Evolutionary conservation across 164 flowering plant species (phyloP).

Genomic region (Umbilicus rupestris): DNA sequence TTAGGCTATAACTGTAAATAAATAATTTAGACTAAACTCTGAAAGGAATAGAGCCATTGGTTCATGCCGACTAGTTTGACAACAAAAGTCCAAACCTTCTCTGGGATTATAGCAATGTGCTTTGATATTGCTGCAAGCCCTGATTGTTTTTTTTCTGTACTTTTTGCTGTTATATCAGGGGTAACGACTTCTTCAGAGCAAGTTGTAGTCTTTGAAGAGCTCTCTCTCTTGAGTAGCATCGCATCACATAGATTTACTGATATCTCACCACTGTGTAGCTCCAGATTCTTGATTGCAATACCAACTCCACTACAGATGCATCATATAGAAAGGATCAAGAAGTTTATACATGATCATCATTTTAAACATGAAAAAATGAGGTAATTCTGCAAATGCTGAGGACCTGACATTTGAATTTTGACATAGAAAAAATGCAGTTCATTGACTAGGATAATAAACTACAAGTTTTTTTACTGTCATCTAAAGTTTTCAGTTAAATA

Average conservation of each 20-base stretch:
- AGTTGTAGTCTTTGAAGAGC: slow-evolving; percentile 24
- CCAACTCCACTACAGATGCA: slow-evolving; percentile 62
- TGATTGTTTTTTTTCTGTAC: slow-evolving; percentile 30
- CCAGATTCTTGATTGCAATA: slow-evolving; percentile 53
- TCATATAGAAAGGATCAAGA: slow-evolving; percentile 12
- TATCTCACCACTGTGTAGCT: slow-evolving; percentile 64
- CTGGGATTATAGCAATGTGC: slow-evolving; percentile 50
- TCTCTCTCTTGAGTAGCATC: slow-evolving; percentile 38
- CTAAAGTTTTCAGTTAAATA: not conserved
- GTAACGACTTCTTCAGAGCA: slow-evolving; percentile 19
- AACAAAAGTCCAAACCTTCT: slow-evolving; percentile 48
- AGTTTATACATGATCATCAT: slow-evolving; percentile 5
- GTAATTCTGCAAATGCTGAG: not conserved
- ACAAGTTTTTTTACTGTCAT: not conserved
- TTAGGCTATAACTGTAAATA: not conserved
- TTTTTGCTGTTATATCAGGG: slow-evolving; percentile 21
- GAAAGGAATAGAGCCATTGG: not conserved
- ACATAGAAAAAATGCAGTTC: not conserved
- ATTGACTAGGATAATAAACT: not conserved
- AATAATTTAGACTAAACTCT: not conserved
- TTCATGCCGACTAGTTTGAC: not conserved
- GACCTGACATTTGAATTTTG: not conserved
- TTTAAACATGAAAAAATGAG: not conserved
- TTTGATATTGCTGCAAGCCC: slow-evolving; percentile 35
- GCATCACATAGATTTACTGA: slow-evolving; percentile 50